Conservation (phyloP, 768 basidiomycete genomes). For the Termitomyces sp. region DNA sequence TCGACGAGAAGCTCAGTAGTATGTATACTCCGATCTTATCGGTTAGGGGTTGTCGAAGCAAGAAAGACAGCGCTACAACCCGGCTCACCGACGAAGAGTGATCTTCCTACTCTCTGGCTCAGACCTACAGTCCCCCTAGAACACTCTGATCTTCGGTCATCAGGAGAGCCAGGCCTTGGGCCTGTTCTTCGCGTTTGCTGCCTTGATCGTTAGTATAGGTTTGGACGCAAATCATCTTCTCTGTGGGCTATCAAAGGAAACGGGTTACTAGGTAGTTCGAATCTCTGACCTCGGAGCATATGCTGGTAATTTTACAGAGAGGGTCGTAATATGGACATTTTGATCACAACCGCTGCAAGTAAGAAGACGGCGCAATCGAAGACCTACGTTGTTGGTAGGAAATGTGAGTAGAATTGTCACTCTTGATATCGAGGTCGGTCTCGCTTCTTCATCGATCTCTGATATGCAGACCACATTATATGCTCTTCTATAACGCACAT, state of each 20-base stretch:
- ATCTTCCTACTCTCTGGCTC: constrained; percentile 39
- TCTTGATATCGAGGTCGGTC: no score
- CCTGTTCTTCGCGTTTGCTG: constrained; percentile 75
- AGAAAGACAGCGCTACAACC: constrained; percentile 3
- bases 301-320: no score
- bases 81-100: not conserved
- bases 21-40: constrained; percentile 27
- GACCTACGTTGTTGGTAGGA: not conserved
- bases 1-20: constrained; percentile 37
- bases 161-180: constrained; percentile 66
- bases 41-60: not conserved
- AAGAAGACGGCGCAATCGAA: not conserved
- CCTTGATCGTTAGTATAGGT: constrained; percentile 65
- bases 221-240: constrained; percentile 48
- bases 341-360: no score
- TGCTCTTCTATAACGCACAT: not conserved
- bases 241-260: not conserved
- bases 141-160: not conserved
- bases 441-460: no score
- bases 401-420: not conserved
- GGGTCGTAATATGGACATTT: no score
- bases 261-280: not conserved
- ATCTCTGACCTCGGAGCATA: not conserved
- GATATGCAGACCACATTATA: not conserved
- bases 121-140: constrained; percentile 41